A percentile compares a stretch with the other conserved stretches of the same genome.
These are phyloP conservation scores for Diaporthe ilicicola DNA, from an alignment of 2,329 filamentous ascomycete species.

Conservation along the genomic window DNA sequence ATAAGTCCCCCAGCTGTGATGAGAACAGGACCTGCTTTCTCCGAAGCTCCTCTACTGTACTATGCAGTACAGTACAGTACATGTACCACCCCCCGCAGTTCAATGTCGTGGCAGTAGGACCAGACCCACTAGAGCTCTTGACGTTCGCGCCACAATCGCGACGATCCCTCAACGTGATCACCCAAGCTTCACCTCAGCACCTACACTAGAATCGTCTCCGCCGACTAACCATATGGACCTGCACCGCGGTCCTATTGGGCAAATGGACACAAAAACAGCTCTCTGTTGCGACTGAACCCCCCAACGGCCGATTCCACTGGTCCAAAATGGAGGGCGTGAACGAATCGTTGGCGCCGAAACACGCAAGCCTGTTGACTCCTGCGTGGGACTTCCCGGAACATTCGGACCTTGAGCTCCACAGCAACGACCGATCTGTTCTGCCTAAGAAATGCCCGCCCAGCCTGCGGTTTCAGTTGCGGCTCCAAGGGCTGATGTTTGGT, in stretches of 20 bases:
- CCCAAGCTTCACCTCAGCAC: constrained; percentile 9
- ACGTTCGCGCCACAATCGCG: constrained; percentile 18
- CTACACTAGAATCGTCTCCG: neutral
- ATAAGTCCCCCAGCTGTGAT: neutral
- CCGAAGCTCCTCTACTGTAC: neutral
- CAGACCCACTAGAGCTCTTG: constrained; percentile 12
- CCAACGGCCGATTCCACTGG: neutral
- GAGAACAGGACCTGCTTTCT: neutral
- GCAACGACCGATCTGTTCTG: no score
- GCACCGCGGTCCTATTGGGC: neutral
- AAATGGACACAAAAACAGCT: neutral
- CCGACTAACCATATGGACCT: neutral
- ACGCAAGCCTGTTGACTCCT: neutral
- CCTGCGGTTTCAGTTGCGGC: neutral
- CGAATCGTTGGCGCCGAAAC: neutral
- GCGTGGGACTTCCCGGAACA: neutral
- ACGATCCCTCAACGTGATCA: constrained; percentile 23
- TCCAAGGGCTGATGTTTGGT: no score
- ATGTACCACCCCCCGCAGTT: constrained; percentile 6
- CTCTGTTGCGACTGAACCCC: neutral
- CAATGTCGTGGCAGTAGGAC: constrained; percentile 17
- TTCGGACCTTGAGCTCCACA: neutral
- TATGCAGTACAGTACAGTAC: no score
- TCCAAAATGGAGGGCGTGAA: neutral
- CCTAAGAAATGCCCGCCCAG: neutral